Conservation (phyloP, 306 rosid genomes). For the Corylus americana region DNA sequence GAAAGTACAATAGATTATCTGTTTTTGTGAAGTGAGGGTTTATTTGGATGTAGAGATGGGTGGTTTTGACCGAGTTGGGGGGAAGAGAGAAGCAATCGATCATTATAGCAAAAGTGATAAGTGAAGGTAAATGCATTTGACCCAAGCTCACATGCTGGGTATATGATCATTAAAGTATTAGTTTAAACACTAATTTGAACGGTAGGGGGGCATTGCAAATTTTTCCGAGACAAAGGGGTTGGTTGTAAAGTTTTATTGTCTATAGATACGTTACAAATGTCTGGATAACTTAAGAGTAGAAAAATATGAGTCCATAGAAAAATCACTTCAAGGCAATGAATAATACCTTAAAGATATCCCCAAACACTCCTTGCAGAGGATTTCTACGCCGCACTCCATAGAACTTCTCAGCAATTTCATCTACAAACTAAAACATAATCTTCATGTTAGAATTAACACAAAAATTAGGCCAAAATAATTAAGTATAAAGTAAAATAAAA, state of each 20-base stretch:
- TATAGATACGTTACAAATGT: not conserved
- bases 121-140: too few relatives aligned
- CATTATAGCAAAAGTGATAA: too few relatives aligned
- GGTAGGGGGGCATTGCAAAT: too few relatives aligned
- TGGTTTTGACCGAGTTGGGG: too few relatives aligned
- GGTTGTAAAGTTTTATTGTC: too few relatives aligned
- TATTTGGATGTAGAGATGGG: too few relatives aligned
- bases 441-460: conserved; percentile 41
- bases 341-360: conserved; percentile 87
- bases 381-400: conserved; percentile 79
- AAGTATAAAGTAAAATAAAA: conserved; percentile 1
- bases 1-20: too few relatives aligned
- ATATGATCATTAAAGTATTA: not conserved
- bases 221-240: too few relatives aligned
- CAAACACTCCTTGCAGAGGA: conserved; percentile 90
- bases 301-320: not conserved
- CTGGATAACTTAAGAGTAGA: not conserved
- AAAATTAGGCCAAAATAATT: conserved; percentile 12
- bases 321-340: not conserved
- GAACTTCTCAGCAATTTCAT: conserved; percentile 80
- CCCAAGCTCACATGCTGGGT: not conserved
- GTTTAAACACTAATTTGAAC: too few relatives aligned
- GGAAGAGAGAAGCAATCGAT: too few relatives aligned
- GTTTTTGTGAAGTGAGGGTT: too few relatives aligned
- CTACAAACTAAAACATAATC: conserved; percentile 70